Percentiles rank a stretch among this genome's conserved stretches.
Conservation (phyloP, 2,329 filamentous ascomycete species). For the Trichoderma guizhouense region DNA sequence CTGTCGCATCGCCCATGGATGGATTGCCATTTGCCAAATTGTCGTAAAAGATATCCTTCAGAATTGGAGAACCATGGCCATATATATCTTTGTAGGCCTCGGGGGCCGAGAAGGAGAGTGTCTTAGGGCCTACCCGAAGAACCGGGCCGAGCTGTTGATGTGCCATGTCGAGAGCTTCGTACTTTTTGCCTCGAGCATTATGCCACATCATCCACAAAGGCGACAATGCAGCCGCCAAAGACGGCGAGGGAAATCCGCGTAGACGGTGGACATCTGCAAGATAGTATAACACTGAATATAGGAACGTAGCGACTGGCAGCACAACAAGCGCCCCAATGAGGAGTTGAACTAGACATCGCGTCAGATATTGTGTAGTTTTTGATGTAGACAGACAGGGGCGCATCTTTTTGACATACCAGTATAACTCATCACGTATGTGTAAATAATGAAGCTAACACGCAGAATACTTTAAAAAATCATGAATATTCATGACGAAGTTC, state of each 20-base stretch:
- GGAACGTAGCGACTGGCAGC: neutral
- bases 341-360: neutral
- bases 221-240: neutral
- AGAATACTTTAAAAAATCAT: neutral
- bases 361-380: neutral
- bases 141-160: neutral
- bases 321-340: neutral
- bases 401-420: neutral
- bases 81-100: neutral
- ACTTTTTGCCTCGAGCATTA: neutral
- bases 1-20: neutral
- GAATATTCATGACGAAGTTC: neutral
- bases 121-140: neutral
- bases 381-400: neutral
- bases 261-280: neutral
- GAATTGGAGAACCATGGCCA: neutral
- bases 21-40: neutral
- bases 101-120: neutral
- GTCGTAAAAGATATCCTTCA: neutral
- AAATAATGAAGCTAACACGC: neutral
- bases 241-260: neutral
- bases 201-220: neutral
- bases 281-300: neutral
- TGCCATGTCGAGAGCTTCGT: neutral
- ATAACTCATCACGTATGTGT: neutral